These are phyloP conservation scores for Hippophae tibetana DNA, from an alignment of 306 rosid species.

Conservation along the genomic window DNA sequence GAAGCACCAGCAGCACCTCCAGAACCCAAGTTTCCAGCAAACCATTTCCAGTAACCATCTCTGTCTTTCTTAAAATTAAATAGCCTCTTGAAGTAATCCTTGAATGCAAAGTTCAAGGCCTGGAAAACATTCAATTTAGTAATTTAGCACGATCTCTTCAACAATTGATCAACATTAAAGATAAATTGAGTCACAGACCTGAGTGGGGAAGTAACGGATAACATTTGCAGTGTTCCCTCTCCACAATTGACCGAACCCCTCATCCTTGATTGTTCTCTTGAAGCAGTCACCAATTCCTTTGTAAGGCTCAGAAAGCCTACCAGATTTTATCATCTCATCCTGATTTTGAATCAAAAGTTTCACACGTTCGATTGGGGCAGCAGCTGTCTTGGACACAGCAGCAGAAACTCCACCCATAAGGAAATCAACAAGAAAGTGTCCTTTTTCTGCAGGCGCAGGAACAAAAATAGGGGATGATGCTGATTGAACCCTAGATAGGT, in stretches of 20 bases:
- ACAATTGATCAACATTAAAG: neutral
- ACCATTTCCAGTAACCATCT: slow-evolving; percentile 92
- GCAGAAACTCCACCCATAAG: slow-evolving; percentile 96
- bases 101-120: slow-evolving; percentile 91
- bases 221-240: slow-evolving; percentile 89
- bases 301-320: slow-evolving; percentile 78
- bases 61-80: slow-evolving; percentile 83
- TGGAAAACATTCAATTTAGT: slow-evolving; percentile 12
- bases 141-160: slow-evolving; percentile 5
- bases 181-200: slow-evolving; percentile 13
- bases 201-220: slow-evolving; percentile 60
- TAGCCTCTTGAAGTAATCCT: slow-evolving; percentile 88
- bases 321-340: slow-evolving; percentile 76
- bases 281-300: slow-evolving; percentile 95
- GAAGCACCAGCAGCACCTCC: slow-evolving; percentile 94
- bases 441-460: slow-evolving; percentile 75
- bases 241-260: slow-evolving; percentile 64
- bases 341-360: slow-evolving; percentile 89
- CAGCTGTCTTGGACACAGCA: slow-evolving; percentile 90
- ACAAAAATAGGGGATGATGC: slow-evolving; percentile 69
- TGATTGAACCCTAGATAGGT: slow-evolving; percentile 42
- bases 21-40: slow-evolving; percentile 80
- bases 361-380: slow-evolving; percentile 89
- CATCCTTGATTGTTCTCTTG: slow-evolving; percentile 47
- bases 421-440: slow-evolving; percentile 58